These are phyloP conservation scores for Helminthosporium solani DNA, from an alignment of 2,329 filamentous ascomycete genomes.

Conservation along the genomic window DNA sequence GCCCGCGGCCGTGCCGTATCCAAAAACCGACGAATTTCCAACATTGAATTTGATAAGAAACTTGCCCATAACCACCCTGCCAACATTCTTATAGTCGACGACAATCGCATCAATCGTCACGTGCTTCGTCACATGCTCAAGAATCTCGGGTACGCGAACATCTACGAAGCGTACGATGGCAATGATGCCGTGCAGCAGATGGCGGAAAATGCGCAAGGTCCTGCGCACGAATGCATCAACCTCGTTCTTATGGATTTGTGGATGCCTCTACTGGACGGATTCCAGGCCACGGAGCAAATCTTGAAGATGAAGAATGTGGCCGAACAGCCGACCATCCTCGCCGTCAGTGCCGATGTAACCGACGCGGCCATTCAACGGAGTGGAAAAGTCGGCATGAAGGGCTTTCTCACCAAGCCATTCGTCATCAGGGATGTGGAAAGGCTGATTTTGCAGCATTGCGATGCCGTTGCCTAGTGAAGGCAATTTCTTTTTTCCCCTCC, in stretches of 20 bases:
- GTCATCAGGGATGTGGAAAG: conserved; percentile 63
- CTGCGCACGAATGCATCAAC: conserved; percentile 51
- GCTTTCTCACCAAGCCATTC: conserved; percentile 69
- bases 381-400: conserved; percentile 64
- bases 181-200: conserved; percentile 66
- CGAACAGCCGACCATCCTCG: conserved; percentile 53
- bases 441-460: conserved; percentile 55
- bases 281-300: conserved; percentile 66
- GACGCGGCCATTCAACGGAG: conserved; percentile 62
- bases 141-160: conserved; percentile 64
- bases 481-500: no score
- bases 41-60: conserved; percentile 53
- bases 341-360: conserved; percentile 67
- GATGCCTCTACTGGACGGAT: conserved; percentile 75
- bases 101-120: conserved; percentile 70
- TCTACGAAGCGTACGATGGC: conserved; percentile 68
- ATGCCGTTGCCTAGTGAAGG: conserved; percentile 7
- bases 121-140: conserved; percentile 66
- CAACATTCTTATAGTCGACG: conserved; percentile 69
- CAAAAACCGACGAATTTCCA: conserved; percentile 14
- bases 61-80: conserved; percentile 62
- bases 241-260: conserved; percentile 73
- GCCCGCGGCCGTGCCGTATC: conserved; percentile 19
- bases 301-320: conserved; percentile 51
- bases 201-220: conserved; percentile 39